Base-by-base conservation (phyloP, 306 rosid genomes). In the Cicer chorassanicum region DNA sequence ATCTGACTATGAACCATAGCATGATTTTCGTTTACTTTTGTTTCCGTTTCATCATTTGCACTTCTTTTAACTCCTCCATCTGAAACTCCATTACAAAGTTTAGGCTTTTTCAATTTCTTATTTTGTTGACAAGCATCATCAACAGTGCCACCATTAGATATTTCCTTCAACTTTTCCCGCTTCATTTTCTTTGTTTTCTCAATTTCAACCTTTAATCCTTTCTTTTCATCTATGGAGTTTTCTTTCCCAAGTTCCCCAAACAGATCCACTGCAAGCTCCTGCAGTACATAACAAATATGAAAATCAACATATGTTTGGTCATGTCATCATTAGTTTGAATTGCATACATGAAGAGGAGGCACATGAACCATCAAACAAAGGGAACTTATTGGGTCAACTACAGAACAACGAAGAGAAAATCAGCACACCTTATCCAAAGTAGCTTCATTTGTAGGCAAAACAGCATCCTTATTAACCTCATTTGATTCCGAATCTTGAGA, bases 131-230 rank as follows among this genome's bases (percentile, higher is more conserved):
- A 10, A 42, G 81, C 75, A 63, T 16, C 73, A 19, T 78, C 89
- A 75, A 46, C 89, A 73, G 46, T 81, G n/a, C 73, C 89, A 84
- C 73, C 89, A 84, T 86, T 87, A 66, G 82, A 54, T 68, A 89
- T 81, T 80, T 89, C 93, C 78, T 77, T 86, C 56, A 88, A 74
- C 34, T 78, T 84, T 38, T 81, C 85, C 54, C 86, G 74, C 84
- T 82, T 91, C 53, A 45, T 40, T 72, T 87, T 82, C 87, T 73
- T 87, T 18, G 61, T 57, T 57, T 57, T 57, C 14, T 11, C 15
- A 2, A 1, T 29, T 10, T 57, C 41, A 57, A 10, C 12, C 13
- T 38, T 62, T 62, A 38, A 13, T 36, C 11, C 24, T 36, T n/a
- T 38, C 7, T 65, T 65, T 9, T 36, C 50, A 65, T 18, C 51